Evolutionary conservation across 2,329 filamentous ascomycete genomes (phyloP).

Genomic region (Hypoxylon rubiginosum): DNA sequence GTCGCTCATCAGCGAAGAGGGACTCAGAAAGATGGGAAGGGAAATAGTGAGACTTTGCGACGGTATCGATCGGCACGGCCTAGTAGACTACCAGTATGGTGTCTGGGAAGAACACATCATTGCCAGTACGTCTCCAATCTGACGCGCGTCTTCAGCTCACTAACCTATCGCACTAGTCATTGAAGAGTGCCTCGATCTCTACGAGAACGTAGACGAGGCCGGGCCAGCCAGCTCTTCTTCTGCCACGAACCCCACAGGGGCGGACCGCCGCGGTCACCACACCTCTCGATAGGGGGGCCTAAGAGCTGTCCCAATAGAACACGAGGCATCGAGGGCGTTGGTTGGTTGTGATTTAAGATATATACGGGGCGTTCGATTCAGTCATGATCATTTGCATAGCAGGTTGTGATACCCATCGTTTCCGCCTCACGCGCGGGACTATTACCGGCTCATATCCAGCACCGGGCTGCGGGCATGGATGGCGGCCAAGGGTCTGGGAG

Average conservation of each 20-base stretch:
- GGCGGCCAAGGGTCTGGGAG: constrained; percentile 36
- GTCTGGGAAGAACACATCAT: constrained; percentile 96
- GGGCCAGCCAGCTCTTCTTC: constrained; percentile 49
- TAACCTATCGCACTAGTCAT: constrained; percentile 47
- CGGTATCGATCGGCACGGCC: constrained; percentile 87
- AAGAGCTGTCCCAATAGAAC: not conserved
- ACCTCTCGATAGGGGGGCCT: constrained; percentile 33
- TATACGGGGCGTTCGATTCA: constrained; percentile 45
- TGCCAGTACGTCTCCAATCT: constrained; percentile 71
- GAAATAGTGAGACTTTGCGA: constrained; percentile 88
- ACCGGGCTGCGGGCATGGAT: constrained; percentile 31
- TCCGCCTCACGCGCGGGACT: constrained; percentile 29
- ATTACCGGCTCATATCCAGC: constrained; percentile 18
- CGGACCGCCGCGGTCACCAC: constrained; percentile 42
- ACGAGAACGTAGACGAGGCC: constrained; percentile 57
- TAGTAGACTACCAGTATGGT: constrained; percentile 97
- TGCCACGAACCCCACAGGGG: constrained; percentile 39
- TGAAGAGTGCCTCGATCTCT: constrained; percentile 60
- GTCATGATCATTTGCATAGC: constrained; percentile 43
- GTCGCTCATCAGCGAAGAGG: constrained; percentile 75
- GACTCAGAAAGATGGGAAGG: constrained; percentile 82
- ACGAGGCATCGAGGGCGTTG: constrained; percentile 22
- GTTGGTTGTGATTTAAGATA: constrained; percentile 45
- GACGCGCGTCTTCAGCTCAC: constrained; percentile 11
- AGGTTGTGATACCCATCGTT: constrained; percentile 44